These are phyloP conservation scores for Aquilaria agallochum DNA, from an alignment of 441 rosid genomes.

Conservation along the genomic window DNA sequence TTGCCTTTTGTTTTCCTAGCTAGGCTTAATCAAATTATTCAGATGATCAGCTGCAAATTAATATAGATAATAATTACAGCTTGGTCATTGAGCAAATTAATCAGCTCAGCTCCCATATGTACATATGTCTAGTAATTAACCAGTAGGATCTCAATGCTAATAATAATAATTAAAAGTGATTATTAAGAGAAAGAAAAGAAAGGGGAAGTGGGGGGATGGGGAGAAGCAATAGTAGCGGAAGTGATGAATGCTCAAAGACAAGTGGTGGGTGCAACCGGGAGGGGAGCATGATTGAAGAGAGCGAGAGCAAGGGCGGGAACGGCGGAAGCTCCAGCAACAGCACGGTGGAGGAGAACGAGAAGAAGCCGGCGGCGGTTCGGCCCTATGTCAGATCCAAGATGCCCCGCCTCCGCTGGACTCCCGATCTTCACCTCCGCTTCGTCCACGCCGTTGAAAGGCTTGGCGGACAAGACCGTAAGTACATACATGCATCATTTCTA, in stretches of 20 bases:
- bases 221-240: slow-evolving; percentile 16
- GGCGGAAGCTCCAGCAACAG: slow-evolving; percentile 73
- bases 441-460: slow-evolving; percentile 74
- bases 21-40: background rate
- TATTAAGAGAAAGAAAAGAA: slow-evolving; percentile 5
- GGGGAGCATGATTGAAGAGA: slow-evolving; percentile 18
- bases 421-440: slow-evolving; percentile 86
- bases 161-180: no score
- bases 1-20: no score
- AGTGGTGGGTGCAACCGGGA: slow-evolving; percentile 22
- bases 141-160: background rate
- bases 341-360: slow-evolving; percentile 69
- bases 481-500: background rate
- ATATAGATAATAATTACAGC: background rate
- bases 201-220: slow-evolving; percentile 18
- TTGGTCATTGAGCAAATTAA: background rate
- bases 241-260: slow-evolving; percentile 26
- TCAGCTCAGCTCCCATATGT: background rate
- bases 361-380: slow-evolving; percentile 51
- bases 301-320: slow-evolving; percentile 30
- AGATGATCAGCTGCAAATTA: slow-evolving; percentile 3
- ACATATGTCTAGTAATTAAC: slow-evolving; percentile 2
- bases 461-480: slow-evolving; percentile 88
- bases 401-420: slow-evolving; percentile 92
- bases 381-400: slow-evolving; percentile 89